phyloP scores from a whole-genome alignment of 139 green algal species.

The Chlorella sp. region DNA sequence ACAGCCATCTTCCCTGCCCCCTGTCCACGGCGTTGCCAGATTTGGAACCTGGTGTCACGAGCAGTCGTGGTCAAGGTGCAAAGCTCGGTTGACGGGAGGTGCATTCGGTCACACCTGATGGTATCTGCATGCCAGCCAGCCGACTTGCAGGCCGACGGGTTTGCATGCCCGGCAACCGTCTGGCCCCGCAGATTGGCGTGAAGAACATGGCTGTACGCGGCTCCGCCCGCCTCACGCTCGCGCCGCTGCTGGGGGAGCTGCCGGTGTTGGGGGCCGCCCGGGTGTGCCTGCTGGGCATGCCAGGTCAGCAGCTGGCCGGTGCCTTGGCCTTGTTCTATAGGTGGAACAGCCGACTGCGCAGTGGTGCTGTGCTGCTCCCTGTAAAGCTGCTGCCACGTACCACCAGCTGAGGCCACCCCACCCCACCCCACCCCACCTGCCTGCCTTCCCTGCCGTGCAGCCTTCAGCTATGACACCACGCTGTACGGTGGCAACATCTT shows the following conservation, averaged over 20 bases:
- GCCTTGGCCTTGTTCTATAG: no score
- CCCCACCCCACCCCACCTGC: not conserved
- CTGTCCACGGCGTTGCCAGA: not conserved
- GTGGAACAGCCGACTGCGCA: no score
- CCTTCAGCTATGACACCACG: constrained; percentile 5
- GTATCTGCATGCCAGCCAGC: no score
- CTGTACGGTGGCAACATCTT: constrained; percentile 19
- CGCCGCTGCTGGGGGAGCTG: constrained; percentile 6
- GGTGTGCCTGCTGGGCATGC: not conserved
- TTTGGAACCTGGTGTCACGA: not conserved
- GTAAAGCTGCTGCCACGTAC: no score
- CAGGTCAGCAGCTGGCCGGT: not conserved
- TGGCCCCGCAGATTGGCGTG: not conserved
- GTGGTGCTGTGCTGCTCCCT: no score
- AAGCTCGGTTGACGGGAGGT: no score
- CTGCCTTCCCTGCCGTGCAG: not conserved
- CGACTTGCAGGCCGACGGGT: no score
- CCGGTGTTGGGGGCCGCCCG: constrained; percentile 17
- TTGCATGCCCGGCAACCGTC: no score
- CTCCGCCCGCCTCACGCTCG: constrained; percentile 23
- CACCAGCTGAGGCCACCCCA: no score
- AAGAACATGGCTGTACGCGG: constrained; percentile 6
- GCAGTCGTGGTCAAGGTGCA: constrained; percentile 26
- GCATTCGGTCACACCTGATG: no score
- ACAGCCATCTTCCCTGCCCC: not conserved